These are phyloP conservation scores for Pseudopyricularia cyperi DNA, from an alignment of 2,329 filamentous ascomycete species.

Conservation along the genomic window DNA sequence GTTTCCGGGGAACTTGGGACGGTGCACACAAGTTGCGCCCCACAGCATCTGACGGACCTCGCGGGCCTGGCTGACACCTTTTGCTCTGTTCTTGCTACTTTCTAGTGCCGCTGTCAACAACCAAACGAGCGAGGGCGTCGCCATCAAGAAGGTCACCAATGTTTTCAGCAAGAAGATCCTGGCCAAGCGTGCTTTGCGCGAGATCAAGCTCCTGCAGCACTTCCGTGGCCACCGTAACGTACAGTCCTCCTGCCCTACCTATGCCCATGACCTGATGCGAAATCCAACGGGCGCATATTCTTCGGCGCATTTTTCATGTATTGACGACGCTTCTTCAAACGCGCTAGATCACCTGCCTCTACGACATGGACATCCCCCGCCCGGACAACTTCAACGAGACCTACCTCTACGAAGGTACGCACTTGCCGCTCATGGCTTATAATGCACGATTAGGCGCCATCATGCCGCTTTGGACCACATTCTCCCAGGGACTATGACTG, in stretches of 20 bases:
- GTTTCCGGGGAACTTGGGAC: not conserved
- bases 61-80: constrained; percentile 2
- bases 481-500: not conserved
- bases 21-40: not conserved
- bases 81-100: constrained; percentile 1
- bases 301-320: not conserved
- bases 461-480: not conserved
- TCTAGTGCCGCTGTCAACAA: constrained; percentile 81
- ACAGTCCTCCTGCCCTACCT: constrained; percentile 21
- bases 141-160: constrained; percentile 99
- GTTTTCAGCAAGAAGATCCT: constrained; percentile 99
- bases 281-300: not conserved
- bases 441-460: not conserved
- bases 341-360: constrained; percentile 85
- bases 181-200: constrained; percentile 90
- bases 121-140: constrained; percentile 82
- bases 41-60: not conserved
- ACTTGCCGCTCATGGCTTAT: not conserved
- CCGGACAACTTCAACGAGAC: constrained; percentile 98
- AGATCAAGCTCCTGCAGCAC: constrained; percentile 97
- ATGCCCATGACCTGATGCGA: constrained; percentile 1
- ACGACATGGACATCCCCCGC: constrained; percentile 98
- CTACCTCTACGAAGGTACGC: constrained; percentile 89
- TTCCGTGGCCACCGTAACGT: constrained; percentile 85
- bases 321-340: not conserved